Evolutionary conservation across 1,284 basidiomycete species (phyloP).

Genomic region (Fomes fomentarius): DNA sequence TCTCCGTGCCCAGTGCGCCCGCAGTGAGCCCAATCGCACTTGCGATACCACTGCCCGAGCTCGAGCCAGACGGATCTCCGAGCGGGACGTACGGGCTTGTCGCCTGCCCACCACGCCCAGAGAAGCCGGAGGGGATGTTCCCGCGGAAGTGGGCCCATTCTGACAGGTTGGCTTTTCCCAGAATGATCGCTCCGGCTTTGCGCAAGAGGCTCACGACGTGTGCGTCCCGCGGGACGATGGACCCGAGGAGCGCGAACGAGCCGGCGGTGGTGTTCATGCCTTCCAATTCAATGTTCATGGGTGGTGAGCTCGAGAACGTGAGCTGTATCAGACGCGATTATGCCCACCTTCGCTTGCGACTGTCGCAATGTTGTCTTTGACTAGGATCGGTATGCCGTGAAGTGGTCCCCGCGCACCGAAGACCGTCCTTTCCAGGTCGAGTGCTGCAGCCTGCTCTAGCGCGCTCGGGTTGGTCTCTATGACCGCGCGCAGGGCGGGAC

Average conservation of each 20-base stretch:
- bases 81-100: slow-evolving; percentile 42
- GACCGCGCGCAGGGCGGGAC: slow-evolving; percentile 61
- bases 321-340: too few species aligned
- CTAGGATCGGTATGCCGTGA: slow-evolving; percentile 71
- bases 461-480: slow-evolving; percentile 67
- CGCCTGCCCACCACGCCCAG: slow-evolving; percentile 44
- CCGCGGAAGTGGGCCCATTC: slow-evolving; percentile 35
- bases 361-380: slow-evolving; percentile 66
- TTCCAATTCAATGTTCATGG: too few species aligned
- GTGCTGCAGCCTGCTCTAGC: slow-evolving; percentile 50
- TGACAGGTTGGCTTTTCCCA: slow-evolving; percentile 39
- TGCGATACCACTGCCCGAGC: slow-evolving; percentile 65
- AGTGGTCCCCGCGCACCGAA: slow-evolving; percentile 54
- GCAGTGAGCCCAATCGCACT: slow-evolving; percentile 66
- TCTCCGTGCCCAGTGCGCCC: slow-evolving; percentile 65
- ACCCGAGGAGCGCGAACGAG: slow-evolving; percentile 44
- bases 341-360: slow-evolving; percentile 51
- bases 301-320: too few species aligned
- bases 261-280: slow-evolving; percentile 66
- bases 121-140: slow-evolving; percentile 40
- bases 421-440: slow-evolving; percentile 56
- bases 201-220: slow-evolving; percentile 41
- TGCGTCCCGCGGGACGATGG: slow-evolving; percentile 45
- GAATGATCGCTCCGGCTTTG: slow-evolving; percentile 47
- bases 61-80: slow-evolving; percentile 53